phyloP scores from a whole-genome alignment of 345 rosid genomes.

The Linum lewisii region DNA sequence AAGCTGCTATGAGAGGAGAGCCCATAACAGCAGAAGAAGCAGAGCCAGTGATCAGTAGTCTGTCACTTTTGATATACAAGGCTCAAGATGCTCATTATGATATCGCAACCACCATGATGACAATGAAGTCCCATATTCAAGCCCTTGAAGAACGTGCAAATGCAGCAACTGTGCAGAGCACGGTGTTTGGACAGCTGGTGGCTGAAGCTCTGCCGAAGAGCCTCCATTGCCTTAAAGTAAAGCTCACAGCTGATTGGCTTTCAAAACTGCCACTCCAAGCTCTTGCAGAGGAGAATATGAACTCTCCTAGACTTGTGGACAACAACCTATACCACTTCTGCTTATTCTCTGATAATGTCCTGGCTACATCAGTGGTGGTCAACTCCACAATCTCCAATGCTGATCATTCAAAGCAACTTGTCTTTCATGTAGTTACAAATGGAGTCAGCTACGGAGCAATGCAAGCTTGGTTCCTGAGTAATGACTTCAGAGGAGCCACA shows the following conservation, averaged over 20 bases:
- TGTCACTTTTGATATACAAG: slow-evolving; percentile 66
- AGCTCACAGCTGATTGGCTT: slow-evolving; percentile 70
- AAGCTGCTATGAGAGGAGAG: slow-evolving; percentile 76
- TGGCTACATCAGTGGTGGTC: slow-evolving; percentile 74
- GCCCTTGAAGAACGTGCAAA: slow-evolving; percentile 93
- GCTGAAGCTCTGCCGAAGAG: slow-evolving; percentile 84
- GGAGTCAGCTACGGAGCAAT: slow-evolving; percentile 55
- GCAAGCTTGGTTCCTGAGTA: slow-evolving; percentile 69
- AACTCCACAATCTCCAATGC: slow-evolving; percentile 81
- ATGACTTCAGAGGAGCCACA: slow-evolving; percentile 72
- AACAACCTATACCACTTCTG: slow-evolving; percentile 94
- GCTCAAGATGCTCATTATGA: slow-evolving; percentile 94
- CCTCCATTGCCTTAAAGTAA: slow-evolving; percentile 65
- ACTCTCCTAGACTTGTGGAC: slow-evolving; percentile 74
- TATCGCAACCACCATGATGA: slow-evolving; percentile 80
- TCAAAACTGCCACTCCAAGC: slow-evolving; percentile 39
- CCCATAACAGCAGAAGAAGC: slow-evolving; percentile 70
- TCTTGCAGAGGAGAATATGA: slow-evolving; percentile 50
- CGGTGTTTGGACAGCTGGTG: slow-evolving; percentile 63
- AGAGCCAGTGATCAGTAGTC: slow-evolving; percentile 52
- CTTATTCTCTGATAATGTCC: slow-evolving; percentile 81
- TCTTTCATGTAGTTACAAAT: slow-evolving; percentile 63
- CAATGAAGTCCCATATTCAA: slow-evolving; percentile 91
- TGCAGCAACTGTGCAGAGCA: slow-evolving; percentile 79
- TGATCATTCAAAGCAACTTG: slow-evolving; percentile 82